Evolutionary conservation across 208 protist species (phyloP), one percentile per base, ranked within the genome.

Genomic region (Leishmania mexicana): DNA sequence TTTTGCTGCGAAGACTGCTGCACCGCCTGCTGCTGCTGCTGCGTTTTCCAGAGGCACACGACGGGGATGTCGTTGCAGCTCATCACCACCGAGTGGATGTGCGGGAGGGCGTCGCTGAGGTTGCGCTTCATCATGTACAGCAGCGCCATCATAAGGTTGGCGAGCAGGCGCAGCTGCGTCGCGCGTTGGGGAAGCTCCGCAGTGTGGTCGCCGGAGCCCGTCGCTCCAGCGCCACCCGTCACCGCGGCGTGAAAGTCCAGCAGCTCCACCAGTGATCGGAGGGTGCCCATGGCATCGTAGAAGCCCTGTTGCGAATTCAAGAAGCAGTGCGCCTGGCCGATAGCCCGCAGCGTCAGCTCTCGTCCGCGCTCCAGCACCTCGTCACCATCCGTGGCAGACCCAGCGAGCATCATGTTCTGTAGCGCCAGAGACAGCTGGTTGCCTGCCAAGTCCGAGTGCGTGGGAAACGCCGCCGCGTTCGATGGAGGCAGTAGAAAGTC

Each of bases 131-230:
- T 75, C 64, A 86, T 74, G 79, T 87, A 88, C 28, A 93, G 80
- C 40, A 93, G 72, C 21, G 83, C 68, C 58, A 89, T 80, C 57
- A 92, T 75, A 51, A 94, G 70, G 75, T 92, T 87, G 19, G 83
- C 86, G n/a, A 94, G 81, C 2, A 91, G 84, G 3, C 83, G 83
- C 51, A 92, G 87, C 78, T 89, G 89, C 79, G 79, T 86, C 2
- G 87, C 70, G 24, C 78, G 83, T 58, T 89, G 86, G 15, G 75
- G 75, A 10, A 84, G 78, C 19, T 83, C 78, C 11, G 87, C 75
- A 38, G 68, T 77, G 65, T 84, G 72, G 58, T 85, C 85, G 21
- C 64, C 76, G 1, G 78, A 35, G 3, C 45, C 67, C 42, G 79
- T 83, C 28, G 54, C 77, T 35, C 60, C 73, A 5, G 79, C 76